Percentiles rank a stretch among this genome's conserved stretches.
phyloP scores from a whole-genome alignment of 148 eudicot genomes.

The Rheum nobile region DNA sequence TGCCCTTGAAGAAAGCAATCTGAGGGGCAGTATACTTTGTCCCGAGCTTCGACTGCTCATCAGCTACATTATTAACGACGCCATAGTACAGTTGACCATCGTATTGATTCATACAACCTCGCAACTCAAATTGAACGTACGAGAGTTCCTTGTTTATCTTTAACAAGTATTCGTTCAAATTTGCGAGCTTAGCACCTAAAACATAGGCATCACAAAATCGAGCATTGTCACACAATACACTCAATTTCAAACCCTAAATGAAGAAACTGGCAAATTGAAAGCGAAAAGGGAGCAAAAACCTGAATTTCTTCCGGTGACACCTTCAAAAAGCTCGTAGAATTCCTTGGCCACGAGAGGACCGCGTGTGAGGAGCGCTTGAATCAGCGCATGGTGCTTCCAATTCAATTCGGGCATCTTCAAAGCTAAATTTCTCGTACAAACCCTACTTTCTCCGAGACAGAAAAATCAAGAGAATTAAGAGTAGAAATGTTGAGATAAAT shows the following conservation, averaged over 20 bases:
- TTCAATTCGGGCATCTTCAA: slow-evolving; percentile 36
- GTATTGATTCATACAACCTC: slow-evolving; percentile 85
- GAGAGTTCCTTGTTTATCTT: slow-evolving; percentile 68
- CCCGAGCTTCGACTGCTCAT: slow-evolving; percentile 91
- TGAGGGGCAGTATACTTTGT: slow-evolving; percentile 71
- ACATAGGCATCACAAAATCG: not conserved
- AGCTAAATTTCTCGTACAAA: not conserved
- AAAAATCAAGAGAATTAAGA: not conserved
- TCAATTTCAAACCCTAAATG: not conserved
- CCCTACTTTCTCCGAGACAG: slow-evolving; percentile 16
- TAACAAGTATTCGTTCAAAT: slow-evolving; percentile 56
- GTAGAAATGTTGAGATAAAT: not conserved
- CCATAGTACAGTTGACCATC: slow-evolving; percentile 72
- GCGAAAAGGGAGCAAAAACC: slow-evolving; percentile 17
- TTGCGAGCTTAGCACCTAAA: slow-evolving; percentile 32
- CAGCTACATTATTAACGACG: slow-evolving; percentile 68
- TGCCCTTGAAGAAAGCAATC: slow-evolving; percentile 77
- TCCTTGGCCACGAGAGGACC: slow-evolving; percentile 63
- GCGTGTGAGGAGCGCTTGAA: slow-evolving; percentile 76
- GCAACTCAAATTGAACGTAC: slow-evolving; percentile 73
- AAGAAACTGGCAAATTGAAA: not conserved
- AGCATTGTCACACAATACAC: not conserved
- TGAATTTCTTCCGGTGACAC: slow-evolving; percentile 49
- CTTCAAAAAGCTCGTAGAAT: slow-evolving; percentile 53
- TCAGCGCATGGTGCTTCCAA: slow-evolving; percentile 78